Base-by-base conservation (phyloP, 805 yeast species). In the Clavispora fructus region DNA sequence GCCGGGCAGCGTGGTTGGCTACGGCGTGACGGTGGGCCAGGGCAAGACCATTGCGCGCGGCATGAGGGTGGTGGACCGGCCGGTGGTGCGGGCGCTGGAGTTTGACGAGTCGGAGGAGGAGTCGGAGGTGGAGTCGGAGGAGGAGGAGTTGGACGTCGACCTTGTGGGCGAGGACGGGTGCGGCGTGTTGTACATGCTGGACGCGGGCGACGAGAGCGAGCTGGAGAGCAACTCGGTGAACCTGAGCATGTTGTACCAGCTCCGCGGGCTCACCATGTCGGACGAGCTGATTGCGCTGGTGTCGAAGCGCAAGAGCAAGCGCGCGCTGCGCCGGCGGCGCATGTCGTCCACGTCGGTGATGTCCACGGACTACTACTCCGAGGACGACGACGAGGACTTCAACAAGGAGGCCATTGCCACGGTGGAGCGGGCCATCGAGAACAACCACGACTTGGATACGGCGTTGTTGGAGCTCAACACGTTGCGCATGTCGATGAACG, bases 401-500 rank as follows among this genome's bases (percentile, higher is more conserved):
- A 78, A 78, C 54, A 77, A 75, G 47, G 99, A 94, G 72, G 99
- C 97, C n/a, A 73, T 85, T 48, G 97, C 95, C 10, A 89, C 97
- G 0, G 87, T 94, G 29, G 88, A 84, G 56, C 78, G 99, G 61
- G 95, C 99, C 1, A 78, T 94, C 65, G 92, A 87, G 55, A 85
- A 91, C 59, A 87, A 89, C 63, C 99, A 94, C 65, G 95, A 87
- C 58, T 74, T 89, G 49, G 97, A 92, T 62, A 91, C 96, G 12
- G 97, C 99, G 0, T 69, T 89, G 52, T 71, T 94, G 49, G 99
- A 94, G 68, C 77, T 94, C 58, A 92, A 92, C 63, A 94, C 99
- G 0, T 75, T 94, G 60, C 79, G 98, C 68, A 92, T 94, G 99
- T 88, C 97, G 58, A 86, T 91, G 94, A 89, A 94, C 63, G 99